These are phyloP conservation scores for Nadsonia commutata DNA, from an alignment of 1,139 yeast species.

Conservation along the genomic window DNA sequence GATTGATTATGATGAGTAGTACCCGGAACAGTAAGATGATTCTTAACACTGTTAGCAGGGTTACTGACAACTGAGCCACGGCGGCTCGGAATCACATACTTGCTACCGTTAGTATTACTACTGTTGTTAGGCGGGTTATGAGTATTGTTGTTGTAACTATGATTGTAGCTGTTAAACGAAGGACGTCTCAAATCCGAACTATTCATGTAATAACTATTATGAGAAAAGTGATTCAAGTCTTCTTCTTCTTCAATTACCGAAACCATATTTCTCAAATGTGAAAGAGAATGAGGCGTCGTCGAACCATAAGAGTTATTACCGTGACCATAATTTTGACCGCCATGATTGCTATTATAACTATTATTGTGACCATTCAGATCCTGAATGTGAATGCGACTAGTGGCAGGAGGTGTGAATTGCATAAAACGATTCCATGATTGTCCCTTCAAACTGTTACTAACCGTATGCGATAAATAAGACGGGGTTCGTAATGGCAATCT, in stretches of 20 bases:
- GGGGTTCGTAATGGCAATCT: constrained; percentile 32
- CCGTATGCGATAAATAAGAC: constrained; percentile 12
- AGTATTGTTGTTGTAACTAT: not conserved
- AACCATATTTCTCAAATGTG: constrained; percentile 5
- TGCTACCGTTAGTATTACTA: not conserved
- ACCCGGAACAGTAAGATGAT: not conserved
- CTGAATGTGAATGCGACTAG: constrained; percentile 7
- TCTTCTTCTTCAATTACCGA: constrained; percentile 9
- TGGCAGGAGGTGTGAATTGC: constrained; percentile 25
- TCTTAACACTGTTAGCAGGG: not conserved
- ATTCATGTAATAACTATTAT: not conserved
- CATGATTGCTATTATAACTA: not conserved
- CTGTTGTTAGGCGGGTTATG: not conserved
- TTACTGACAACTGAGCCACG: not conserved
- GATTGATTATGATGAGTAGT: too few relatives aligned
- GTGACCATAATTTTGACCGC: constrained; percentile 8
- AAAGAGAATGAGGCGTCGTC: constrained; percentile 4
- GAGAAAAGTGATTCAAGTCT: not conserved
- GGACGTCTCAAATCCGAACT: not conserved
- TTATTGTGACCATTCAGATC: not conserved
- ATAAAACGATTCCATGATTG: constrained; percentile 22
- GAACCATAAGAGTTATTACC: constrained; percentile 9
- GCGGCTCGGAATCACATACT: not conserved
- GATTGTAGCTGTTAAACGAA: not conserved
- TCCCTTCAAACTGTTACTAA: constrained; percentile 7